These are phyloP conservation scores for Gnomoniopsis smithogilvyi DNA, from an alignment of 2,329 filamentous ascomycete species.

Conservation along the genomic window DNA sequence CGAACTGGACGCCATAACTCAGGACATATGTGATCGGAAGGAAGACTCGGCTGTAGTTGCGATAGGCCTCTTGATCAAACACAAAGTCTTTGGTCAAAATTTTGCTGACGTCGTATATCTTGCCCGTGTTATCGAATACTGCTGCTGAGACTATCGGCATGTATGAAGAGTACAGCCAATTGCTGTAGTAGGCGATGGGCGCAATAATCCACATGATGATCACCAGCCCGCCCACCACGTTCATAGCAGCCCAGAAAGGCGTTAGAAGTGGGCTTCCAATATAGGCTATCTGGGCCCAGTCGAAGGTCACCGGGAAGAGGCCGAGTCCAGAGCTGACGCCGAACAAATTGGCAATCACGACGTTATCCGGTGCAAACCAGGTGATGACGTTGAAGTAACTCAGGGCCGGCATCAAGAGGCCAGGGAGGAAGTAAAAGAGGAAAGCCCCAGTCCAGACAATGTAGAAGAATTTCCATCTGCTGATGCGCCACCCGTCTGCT, in stretches of 20 bases:
- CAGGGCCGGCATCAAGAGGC: constrained; percentile 76
- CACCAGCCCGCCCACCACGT: constrained; percentile 76
- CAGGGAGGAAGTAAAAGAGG: constrained; percentile 80
- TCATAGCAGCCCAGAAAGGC: constrained; percentile 83
- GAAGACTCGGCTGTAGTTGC: constrained; percentile 79
- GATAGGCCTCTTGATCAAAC: constrained; percentile 74
- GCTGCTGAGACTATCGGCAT: constrained; percentile 82
- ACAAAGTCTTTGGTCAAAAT: constrained; percentile 76
- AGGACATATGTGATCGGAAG: constrained; percentile 84
- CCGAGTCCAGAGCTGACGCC: constrained; percentile 82
- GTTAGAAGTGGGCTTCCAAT: constrained; percentile 82
- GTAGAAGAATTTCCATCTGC: constrained; percentile 81
- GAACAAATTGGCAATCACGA: constrained; percentile 84
- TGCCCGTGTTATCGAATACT: constrained; percentile 81
- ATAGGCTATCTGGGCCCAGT: constrained; percentile 87
- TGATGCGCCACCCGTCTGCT: constrained; percentile 79
- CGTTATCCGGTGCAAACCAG: constrained; percentile 82
- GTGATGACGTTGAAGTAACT: constrained; percentile 89
- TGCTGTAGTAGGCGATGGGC: constrained; percentile 76
- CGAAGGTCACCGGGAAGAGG: constrained; percentile 81
- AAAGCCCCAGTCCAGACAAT: constrained; percentile 69
- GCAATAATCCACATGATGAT: constrained; percentile 83
- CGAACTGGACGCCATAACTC: constrained; percentile 84
- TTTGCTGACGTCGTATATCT: constrained; percentile 75
- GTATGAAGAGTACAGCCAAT: constrained; percentile 76